Evolutionary conservation across 768 basidiomycete genomes (phyloP).

Genomic region (Phlebiopsis gigantea): DNA sequence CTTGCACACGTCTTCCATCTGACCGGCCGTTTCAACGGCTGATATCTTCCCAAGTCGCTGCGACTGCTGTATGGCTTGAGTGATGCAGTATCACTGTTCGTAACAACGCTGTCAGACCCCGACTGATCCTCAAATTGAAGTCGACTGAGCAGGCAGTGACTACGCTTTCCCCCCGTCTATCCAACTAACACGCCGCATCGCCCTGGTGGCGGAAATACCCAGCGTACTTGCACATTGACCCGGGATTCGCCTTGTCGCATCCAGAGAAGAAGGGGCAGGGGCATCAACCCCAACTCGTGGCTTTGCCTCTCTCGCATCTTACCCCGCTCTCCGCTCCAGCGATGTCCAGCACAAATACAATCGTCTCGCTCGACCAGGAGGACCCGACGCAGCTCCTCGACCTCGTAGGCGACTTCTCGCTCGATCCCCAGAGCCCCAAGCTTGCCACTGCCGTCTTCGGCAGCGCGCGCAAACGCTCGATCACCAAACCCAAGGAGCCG

Average conservation of each 20-base stretch:
- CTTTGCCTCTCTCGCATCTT: not conserved
- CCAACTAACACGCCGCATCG: not conserved
- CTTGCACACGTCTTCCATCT: not conserved
- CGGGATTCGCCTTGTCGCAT: slow-evolving; percentile 8
- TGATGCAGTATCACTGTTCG: slow-evolving; percentile 2
- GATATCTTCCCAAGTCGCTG: not conserved
- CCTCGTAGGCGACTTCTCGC: slow-evolving; percentile 8
- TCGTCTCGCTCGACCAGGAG: slow-evolving; percentile 4
- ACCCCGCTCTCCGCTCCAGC: not conserved
- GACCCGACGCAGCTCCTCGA: slow-evolving; percentile 13
- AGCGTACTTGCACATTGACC: too few species aligned
- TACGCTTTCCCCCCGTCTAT: not conserved
- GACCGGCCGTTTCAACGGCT: not conserved
- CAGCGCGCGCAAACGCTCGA: slow-evolving; percentile 12
- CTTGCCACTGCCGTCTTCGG: slow-evolving; percentile 19
- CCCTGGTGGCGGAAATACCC: not conserved
- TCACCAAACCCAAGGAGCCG: slow-evolving; percentile 11
- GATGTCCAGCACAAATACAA: slow-evolving; percentile 8
- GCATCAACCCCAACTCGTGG: slow-evolving; percentile 8
- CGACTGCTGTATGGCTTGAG: not conserved
- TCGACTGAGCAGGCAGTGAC: not conserved
- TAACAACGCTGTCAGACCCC: slow-evolving; percentile 6
- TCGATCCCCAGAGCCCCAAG: slow-evolving; percentile 15
- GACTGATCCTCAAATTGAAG: not conserved
- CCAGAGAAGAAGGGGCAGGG: not conserved